A percentile compares a stretch with the other conserved stretches of the same genome.
Conservation (phyloP, 1,284 basidiomycete species). For the Ceratobasidium sp. region DNA sequence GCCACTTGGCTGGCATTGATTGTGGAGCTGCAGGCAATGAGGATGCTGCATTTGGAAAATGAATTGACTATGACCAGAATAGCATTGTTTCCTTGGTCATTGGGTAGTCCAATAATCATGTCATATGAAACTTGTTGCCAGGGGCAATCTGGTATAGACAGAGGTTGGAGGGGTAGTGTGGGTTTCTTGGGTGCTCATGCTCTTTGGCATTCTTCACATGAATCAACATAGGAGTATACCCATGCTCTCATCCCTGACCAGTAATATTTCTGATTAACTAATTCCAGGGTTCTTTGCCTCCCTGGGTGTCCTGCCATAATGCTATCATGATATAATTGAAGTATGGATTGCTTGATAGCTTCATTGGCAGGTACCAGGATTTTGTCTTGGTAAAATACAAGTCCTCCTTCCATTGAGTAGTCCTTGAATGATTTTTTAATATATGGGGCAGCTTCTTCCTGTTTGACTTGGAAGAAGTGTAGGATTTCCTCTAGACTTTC, state of each 20-base stretch:
- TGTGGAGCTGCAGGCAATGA: background rate
- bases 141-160: background rate
- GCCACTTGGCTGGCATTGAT: constrained; percentile 6
- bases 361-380: too few species aligned
- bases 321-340: background rate
- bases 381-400: too few species aligned
- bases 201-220: background rate
- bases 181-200: background rate
- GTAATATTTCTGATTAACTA: background rate
- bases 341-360: too few species aligned
- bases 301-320: background rate
- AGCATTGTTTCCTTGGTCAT: background rate
- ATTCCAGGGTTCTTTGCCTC: background rate
- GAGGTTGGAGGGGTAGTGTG: background rate
- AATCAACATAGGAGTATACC: background rate
- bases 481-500: too few species aligned
- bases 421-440: too few species aligned
- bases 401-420: too few species aligned
- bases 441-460: too few species aligned
- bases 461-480: too few species aligned
- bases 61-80: background rate
- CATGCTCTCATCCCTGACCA: background rate
- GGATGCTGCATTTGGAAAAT: background rate
- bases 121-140: background rate
- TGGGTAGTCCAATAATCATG: background rate